Conservation (phyloP, 305 asterid genomes). For the Fraxinus sp. region DNA sequence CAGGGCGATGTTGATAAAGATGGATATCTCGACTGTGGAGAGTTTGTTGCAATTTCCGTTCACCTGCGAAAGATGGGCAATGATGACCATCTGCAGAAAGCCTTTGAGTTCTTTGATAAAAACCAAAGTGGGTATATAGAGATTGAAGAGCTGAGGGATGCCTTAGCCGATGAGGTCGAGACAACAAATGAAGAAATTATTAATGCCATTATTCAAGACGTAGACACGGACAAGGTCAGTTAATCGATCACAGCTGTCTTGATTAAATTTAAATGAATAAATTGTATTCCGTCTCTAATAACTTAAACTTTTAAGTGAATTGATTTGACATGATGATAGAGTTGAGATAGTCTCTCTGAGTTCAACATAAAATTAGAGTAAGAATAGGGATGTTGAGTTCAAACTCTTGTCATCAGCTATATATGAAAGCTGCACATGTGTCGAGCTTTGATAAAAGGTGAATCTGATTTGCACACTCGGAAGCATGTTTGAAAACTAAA, state of each 20-base stretch:
- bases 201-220: slow-evolving; percentile 62
- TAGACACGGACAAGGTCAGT: slow-evolving; percentile 63
- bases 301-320: not conserved
- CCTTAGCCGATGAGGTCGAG: slow-evolving; percentile 59
- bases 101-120: slow-evolving; percentile 66
- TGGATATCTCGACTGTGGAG: slow-evolving; percentile 64
- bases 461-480: not conserved
- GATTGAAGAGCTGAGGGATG: slow-evolving; percentile 63
- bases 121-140: slow-evolving; percentile 63
- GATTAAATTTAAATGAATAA: not conserved
- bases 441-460: not conserved
- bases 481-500: not conserved
- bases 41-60: slow-evolving; percentile 74
- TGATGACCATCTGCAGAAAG: slow-evolving; percentile 62
- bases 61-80: slow-evolving; percentile 67
- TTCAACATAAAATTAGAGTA: not conserved
- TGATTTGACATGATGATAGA: not conserved
- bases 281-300: not conserved
- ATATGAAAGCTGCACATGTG: not conserved
- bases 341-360: not conserved
- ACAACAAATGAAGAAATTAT: slow-evolving; percentile 53
- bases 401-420: not conserved
- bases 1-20: slow-evolving; percentile 82
- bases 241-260: not conserved
- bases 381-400: not conserved